Percentiles rank a stretch among this genome's conserved stretches.
Evolutionary conservation across 495 filamentous ascomycete genomes (phyloP).

Genomic region (Aspergillus wentii): DNA sequence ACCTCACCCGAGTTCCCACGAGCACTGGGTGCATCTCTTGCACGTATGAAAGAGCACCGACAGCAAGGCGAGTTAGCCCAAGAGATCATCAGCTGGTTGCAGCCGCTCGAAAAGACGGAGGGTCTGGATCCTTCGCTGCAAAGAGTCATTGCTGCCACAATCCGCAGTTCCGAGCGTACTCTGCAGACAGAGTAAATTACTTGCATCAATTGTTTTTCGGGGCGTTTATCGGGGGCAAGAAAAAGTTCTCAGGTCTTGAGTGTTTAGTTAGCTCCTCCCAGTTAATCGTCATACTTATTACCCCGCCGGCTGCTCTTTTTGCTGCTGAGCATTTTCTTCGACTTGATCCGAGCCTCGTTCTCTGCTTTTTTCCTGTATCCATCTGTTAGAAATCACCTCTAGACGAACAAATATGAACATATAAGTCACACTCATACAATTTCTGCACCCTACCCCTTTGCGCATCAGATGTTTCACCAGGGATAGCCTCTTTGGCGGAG

Average conservation of each 20-base stretch:
- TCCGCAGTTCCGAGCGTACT: constrained; percentile 34
- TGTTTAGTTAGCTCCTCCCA: no score
- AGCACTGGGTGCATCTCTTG: constrained; percentile 60
- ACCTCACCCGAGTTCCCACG: constrained; percentile 67
- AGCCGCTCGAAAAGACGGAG: constrained; percentile 46
- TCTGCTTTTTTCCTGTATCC: constrained; percentile 61
- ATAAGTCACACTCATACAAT: constrained; percentile 50
- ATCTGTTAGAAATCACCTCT: constrained; percentile 5
- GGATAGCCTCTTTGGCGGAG: constrained; percentile 49
- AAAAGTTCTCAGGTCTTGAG: constrained; percentile 10
- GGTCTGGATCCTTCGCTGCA: constrained; percentile 61
- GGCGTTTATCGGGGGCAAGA: constrained; percentile 1
- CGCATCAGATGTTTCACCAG: constrained; percentile 59
- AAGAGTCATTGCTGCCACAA: constrained; percentile 58
- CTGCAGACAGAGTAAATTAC: constrained; percentile 17
- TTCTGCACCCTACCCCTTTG: constrained; percentile 55
- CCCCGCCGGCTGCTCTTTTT: constrained; percentile 74
- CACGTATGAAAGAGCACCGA: constrained; percentile 46
- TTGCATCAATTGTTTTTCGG: constrained; percentile 8
- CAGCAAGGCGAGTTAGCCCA: constrained; percentile 38
- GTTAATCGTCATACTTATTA: constrained; percentile 39
- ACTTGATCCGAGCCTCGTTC: constrained; percentile 62
- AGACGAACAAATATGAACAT: constrained; percentile 21
- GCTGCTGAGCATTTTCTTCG: constrained; percentile 70
- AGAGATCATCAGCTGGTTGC: constrained; percentile 57